Conservation (phyloP, 2,329 filamentous ascomycete species). For the Colletotrichum sp. region DNA sequence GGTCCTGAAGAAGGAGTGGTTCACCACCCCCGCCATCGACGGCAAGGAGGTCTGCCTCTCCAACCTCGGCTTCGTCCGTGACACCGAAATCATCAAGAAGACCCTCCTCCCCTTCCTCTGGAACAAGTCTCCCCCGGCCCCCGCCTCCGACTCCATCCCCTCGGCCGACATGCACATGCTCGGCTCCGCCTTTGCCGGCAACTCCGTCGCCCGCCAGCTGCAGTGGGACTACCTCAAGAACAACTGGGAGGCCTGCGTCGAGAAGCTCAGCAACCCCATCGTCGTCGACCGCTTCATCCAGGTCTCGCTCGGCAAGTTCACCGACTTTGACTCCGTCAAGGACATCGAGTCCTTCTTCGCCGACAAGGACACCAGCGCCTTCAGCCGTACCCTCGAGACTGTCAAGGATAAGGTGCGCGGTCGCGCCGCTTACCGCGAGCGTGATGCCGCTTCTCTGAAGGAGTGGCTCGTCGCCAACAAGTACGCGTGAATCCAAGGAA, state of each 20-base stretch:
- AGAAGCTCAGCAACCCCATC: slow-evolving; percentile 81
- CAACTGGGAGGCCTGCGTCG: slow-evolving; percentile 77
- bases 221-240: slow-evolving; percentile 88
- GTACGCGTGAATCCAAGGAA: slow-evolving; percentile 32
- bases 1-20: slow-evolving; percentile 84
- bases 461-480: slow-evolving; percentile 75
- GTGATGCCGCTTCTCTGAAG: slow-evolving; percentile 74
- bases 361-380: slow-evolving; percentile 83
- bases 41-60: slow-evolving; percentile 86
- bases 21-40: slow-evolving; percentile 82
- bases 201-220: slow-evolving; percentile 72
- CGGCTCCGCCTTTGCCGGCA: slow-evolving; percentile 73
- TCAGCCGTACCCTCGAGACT: slow-evolving; percentile 84
- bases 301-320: slow-evolving; percentile 78
- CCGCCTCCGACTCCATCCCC: slow-evolving; percentile 68
- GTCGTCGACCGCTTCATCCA: slow-evolving; percentile 89
- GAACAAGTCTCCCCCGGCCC: slow-evolving; percentile 59
- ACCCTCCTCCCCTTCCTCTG: slow-evolving; percentile 81
- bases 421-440: slow-evolving; percentile 79
- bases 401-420: slow-evolving; percentile 86
- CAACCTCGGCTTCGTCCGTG: slow-evolving; percentile 76
- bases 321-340: slow-evolving; percentile 68
- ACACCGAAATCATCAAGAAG: slow-evolving; percentile 68
- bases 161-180: slow-evolving; percentile 88
- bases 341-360: slow-evolving; percentile 88